Evolutionary conservation across 805 yeast genomes (phyloP), one percentile per base, ranked within the genome.

Genomic region (Wickerhamomyces hampshirensis): DNA sequence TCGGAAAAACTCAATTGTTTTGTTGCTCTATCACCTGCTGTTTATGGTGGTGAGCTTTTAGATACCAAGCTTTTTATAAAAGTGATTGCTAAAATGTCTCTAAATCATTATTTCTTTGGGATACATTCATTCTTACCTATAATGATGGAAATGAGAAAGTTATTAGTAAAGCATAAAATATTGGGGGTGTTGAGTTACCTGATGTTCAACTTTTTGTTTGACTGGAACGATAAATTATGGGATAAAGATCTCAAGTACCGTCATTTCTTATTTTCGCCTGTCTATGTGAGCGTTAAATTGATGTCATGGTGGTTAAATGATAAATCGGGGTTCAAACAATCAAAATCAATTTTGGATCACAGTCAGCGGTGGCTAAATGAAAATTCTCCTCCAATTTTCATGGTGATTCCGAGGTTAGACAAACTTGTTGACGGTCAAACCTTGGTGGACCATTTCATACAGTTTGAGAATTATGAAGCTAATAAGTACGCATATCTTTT

Each of bases 221-320:
- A 82, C 37, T 93, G 98, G 98, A 76, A 73, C 53, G 95, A 87
- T 50, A 57, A 58, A 11, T 65, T 83, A 19, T 93, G 97, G 82
- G 84, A 88, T 53, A 65, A 61, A 18, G 62, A 69, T 18, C 62
- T 86, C 17, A 68, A 91, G 49, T 73, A 75, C 42, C 68, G 89
- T 23, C 87, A 85, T 59, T 88, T 91, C 44, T 60, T 89, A 5
- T 89, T 87, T 56, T 82, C 95, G 3, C 96, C 96, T 0, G 85
- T 84, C 5, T 84, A 75, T 56, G 82, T 89, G 12, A 80, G 94
- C 18, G 70, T 87, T 1, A 76, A 78, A 45, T 65, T 85, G 39
- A 88, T 91, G 95, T 70, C 76, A 31, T 93, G 98, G 97, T 91
- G 98, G 98, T 64, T 88, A 15, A 77, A 78, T 29, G 50, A 49